Conservation (phyloP, 805 yeast species). For the Teunomyces atbi region DNA sequence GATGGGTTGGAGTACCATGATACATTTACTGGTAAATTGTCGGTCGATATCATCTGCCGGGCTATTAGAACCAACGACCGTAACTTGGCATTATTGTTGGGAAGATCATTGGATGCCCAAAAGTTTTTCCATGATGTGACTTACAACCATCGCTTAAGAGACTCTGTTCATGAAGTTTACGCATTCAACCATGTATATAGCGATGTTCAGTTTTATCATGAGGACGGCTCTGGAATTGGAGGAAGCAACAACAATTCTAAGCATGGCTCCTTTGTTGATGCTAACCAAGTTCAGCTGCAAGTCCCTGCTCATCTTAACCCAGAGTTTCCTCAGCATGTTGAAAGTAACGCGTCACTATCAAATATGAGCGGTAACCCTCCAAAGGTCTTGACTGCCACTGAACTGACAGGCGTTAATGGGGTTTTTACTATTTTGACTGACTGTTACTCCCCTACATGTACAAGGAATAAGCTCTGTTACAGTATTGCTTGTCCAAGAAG, state of each 20-base stretch:
- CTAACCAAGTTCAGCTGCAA: conserved; percentile 16
- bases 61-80: conserved; percentile 89
- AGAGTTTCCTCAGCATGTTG: conserved; percentile 3
- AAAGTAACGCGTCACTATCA: conserved; percentile 14
- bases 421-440: conserved; percentile 90
- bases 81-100: conserved; percentile 81
- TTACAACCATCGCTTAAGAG: conserved; percentile 88
- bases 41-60: conserved; percentile 85
- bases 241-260: conserved; percentile 24
- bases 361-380: conserved; percentile 8
- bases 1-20: conserved; percentile 91
- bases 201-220: conserved; percentile 42
- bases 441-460: conserved; percentile 96
- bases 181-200: conserved; percentile 66
- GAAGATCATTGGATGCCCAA: conserved; percentile 92
- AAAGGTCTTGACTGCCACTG: conserved; percentile 11
- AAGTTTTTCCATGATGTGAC: conserved; percentile 93
- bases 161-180: conserved; percentile 82
- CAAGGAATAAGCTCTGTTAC: conserved; percentile 83
- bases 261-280: conserved; percentile 28
- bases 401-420: conserved; percentile 64
- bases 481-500: conserved; percentile 96
- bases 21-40: conserved; percentile 90
- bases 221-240: conserved; percentile 23
- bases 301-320: conserved; percentile 19